A percentile compares a stretch with the other conserved stretches of the same genome.
phyloP scores from a whole-genome alignment of 495 filamentous ascomycete genomes.

The Rhizodiscina lignyota region DNA sequence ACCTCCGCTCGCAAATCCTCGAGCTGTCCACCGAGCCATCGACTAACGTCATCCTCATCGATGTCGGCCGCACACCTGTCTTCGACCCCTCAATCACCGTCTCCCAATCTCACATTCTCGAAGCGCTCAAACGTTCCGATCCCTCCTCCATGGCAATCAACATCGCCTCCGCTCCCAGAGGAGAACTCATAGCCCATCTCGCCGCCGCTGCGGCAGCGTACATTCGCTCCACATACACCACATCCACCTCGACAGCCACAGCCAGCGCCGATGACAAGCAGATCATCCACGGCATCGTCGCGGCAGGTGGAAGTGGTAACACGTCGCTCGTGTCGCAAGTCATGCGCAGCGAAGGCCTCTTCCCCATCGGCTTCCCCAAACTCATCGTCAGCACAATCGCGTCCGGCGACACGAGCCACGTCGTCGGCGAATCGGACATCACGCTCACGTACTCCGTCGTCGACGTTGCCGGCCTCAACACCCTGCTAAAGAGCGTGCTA shows the following conservation, averaged over 20 bases:
- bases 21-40: constrained; percentile 4
- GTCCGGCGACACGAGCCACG: constrained; percentile 37
- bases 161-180: constrained; percentile 28
- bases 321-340: constrained; percentile 37
- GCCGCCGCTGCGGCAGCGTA: constrained; percentile 6
- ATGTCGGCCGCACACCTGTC: constrained; percentile 31
- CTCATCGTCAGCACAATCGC: constrained; percentile 54
- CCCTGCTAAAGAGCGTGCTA: constrained; percentile 35
- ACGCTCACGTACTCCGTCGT: constrained; percentile 54
- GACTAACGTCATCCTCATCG: constrained; percentile 32
- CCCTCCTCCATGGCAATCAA: constrained; percentile 31
- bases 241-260: too few relatives aligned
- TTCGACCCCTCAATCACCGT: constrained; percentile 31
- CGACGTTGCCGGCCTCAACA: constrained; percentile 49
- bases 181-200: constrained; percentile 19
- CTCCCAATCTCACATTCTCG: constrained; percentile 23
- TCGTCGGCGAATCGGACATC: constrained; percentile 50
- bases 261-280: too few relatives aligned
- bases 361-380: constrained; percentile 51
- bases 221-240: too few relatives aligned
- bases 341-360: constrained; percentile 38
- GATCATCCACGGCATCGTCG: constrained; percentile 41
- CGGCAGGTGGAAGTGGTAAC: constrained; percentile 39
- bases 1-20: constrained; percentile 32
- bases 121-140: constrained; percentile 2